These are phyloP conservation scores for Saccharomycopsis hybrid DNA, from an alignment of 1,139 yeast species.

Conservation along the genomic window DNA sequence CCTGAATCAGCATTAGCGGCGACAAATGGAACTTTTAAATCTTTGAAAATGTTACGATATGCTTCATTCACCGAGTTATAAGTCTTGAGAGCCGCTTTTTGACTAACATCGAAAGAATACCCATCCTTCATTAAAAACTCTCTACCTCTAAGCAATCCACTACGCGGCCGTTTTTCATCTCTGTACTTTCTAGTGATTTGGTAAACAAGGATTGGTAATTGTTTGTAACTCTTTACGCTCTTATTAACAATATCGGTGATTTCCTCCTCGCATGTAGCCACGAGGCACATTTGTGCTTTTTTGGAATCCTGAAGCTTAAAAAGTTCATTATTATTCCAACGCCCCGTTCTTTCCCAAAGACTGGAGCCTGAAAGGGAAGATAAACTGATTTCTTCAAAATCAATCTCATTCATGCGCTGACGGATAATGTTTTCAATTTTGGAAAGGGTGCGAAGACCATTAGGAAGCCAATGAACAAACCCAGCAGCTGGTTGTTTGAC, in stretches of 20 bases:
- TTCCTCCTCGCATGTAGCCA: constrained; percentile 94
- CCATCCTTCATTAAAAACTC: constrained; percentile 96
- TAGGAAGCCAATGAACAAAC: constrained; percentile 68
- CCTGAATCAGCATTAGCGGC: constrained; percentile 92
- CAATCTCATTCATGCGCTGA: constrained; percentile 47
- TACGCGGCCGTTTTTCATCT: constrained; percentile 84
- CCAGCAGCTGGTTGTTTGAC: constrained; percentile 57
- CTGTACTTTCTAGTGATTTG: constrained; percentile 82
- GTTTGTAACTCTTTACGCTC: constrained; percentile 51
- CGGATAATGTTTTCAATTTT: constrained; percentile 58
- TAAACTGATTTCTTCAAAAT: constrained; percentile 63
- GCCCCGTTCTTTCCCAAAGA: constrained; percentile 70
- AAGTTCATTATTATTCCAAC: constrained; percentile 61
- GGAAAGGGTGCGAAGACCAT: constrained; percentile 57
- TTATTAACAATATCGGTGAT: constrained; percentile 62
- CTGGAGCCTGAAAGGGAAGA: constrained; percentile 55
- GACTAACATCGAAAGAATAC: constrained; percentile 69
- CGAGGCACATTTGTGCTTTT: constrained; percentile 53
- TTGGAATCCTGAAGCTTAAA: constrained; percentile 52
- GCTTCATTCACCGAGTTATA: constrained; percentile 58
- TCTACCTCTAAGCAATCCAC: constrained; percentile 80
- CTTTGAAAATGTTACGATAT: constrained; percentile 58
- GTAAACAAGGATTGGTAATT: constrained; percentile 66
- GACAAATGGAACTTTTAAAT: constrained; percentile 64
- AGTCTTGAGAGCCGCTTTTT: constrained; percentile 50